Evolutionary conservation across 345 rosid genomes (phyloP).

Genomic region (Ricinus communis): DNA sequence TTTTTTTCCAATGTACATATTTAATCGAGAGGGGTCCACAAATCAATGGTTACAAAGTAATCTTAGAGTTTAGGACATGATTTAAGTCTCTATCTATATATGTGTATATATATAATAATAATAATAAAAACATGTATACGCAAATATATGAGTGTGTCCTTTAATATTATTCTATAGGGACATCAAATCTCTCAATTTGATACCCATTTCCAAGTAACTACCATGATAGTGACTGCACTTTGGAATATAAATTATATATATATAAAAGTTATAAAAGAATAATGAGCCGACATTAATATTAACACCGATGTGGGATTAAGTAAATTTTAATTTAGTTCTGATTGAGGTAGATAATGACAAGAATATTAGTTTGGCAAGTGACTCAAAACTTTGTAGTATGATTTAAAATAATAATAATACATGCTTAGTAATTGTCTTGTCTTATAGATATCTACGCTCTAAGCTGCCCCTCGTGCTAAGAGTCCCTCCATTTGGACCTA

Average conservation of each 20-base stretch:
- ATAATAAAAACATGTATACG: no score
- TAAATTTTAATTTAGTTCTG: neutral
- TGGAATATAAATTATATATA: slow-evolving; percentile 5
- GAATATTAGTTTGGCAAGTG: slow-evolving; percentile 5
- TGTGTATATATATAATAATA: neutral
- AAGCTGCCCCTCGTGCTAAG: slow-evolving; percentile 23
- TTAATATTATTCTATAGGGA: slow-evolving; percentile 3
- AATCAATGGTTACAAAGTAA: slow-evolving; percentile 1
- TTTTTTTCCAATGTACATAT: neutral
- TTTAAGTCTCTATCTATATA: neutral
- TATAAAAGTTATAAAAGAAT: neutral
- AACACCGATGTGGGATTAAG: neutral
- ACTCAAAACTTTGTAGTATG: slow-evolving; percentile 15
- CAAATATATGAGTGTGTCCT: no score
- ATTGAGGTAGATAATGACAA: slow-evolving; percentile 6
- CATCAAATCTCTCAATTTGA: slow-evolving; percentile 6
- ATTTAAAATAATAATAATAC: neutral
- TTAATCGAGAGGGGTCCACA: slow-evolving; percentile 14
- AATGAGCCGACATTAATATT: slow-evolving; percentile 9
- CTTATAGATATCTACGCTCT: slow-evolving; percentile 20
- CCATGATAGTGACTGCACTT: slow-evolving; percentile 25
- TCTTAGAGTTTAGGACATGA: neutral
- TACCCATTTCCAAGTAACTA: slow-evolving; percentile 17
- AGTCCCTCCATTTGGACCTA: slow-evolving; percentile 27
- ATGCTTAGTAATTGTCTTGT: slow-evolving; percentile 7